Conservation (phyloP, 345 rosid genomes). For the Brassica carinata region DNA sequence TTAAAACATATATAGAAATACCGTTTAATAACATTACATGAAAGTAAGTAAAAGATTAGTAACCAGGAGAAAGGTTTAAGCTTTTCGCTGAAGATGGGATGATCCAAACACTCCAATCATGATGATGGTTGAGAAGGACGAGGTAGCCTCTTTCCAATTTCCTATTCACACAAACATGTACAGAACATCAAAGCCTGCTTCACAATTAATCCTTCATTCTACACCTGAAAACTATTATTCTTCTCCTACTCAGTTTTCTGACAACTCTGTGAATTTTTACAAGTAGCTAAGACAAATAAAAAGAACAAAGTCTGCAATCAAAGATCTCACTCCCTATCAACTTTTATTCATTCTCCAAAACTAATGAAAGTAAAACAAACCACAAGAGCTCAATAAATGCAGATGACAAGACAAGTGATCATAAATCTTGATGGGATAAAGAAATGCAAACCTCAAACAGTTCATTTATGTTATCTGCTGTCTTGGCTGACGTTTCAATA, state of each 20-base stretch:
- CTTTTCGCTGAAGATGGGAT: conserved; percentile 16
- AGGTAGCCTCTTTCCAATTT: conserved; percentile 91
- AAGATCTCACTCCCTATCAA: conserved; percentile 10
- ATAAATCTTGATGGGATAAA: conserved; percentile 3
- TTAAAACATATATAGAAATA: conserved; percentile 1
- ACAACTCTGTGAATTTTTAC: not conserved
- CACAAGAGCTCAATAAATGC: not conserved
- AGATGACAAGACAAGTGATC: not conserved
- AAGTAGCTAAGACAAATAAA: not conserved
- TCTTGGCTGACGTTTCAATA: conserved; percentile 96
- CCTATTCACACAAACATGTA: conserved; percentile 52
- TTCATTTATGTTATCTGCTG: conserved; percentile 92
- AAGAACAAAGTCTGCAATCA: not conserved
- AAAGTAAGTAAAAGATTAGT: not conserved
- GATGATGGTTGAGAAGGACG: conserved; percentile 51
- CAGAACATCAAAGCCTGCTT: not conserved
- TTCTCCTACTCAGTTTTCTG: too few species aligned
- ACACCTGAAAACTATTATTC: too few species aligned
- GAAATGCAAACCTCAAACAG: conserved; percentile 70
- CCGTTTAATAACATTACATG: conserved; percentile 12
- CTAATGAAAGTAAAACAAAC: not conserved
- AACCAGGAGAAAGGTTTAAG: not conserved
- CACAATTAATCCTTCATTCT: not conserved
- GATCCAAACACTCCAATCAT: conserved; percentile 43
- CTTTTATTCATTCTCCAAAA: not conserved